Evolutionary conservation across 2,329 filamentous ascomycete genomes (phyloP).

Genomic region (Cladorrhinum sp.): DNA sequence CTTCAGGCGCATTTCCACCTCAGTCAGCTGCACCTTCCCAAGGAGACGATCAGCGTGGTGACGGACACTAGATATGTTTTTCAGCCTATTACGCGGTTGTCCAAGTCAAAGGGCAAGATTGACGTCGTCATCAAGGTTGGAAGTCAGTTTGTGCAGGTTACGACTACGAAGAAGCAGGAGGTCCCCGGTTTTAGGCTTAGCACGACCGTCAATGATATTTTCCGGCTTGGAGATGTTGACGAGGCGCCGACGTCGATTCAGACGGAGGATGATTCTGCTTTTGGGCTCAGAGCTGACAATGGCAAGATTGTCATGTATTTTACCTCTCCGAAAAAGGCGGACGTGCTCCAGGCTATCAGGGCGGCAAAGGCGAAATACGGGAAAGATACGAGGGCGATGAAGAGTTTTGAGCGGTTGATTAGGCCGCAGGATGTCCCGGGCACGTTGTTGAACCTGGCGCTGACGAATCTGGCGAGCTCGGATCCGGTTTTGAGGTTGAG

Average conservation of each 20-base stretch:
- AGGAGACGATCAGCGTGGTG: slow-evolving; percentile 67
- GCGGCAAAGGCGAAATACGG: slow-evolving; percentile 61
- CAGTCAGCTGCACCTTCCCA: slow-evolving; percentile 63
- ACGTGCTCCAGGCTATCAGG: slow-evolving; percentile 62
- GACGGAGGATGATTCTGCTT: slow-evolving; percentile 64
- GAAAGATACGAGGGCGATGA: slow-evolving; percentile 59
- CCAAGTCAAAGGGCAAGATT: slow-evolving; percentile 67
- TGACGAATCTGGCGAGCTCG: slow-evolving; percentile 63
- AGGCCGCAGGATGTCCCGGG: slow-evolving; percentile 69
- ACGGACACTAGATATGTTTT: slow-evolving; percentile 65
- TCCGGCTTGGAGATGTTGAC: slow-evolving; percentile 64
- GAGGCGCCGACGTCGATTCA: slow-evolving; percentile 63
- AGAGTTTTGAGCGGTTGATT: slow-evolving; percentile 62
- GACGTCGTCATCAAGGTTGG: slow-evolving; percentile 68
- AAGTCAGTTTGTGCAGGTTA: slow-evolving; percentile 67
- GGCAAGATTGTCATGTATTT: slow-evolving; percentile 72
- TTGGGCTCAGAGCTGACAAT: slow-evolving; percentile 64
- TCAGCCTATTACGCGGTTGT: slow-evolving; percentile 62
- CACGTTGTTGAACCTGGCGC: slow-evolving; percentile 63
- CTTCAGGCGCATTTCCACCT: slow-evolving; percentile 65
- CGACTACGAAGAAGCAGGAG: slow-evolving; percentile 66
- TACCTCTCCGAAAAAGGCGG: slow-evolving; percentile 61
- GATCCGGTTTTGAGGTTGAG: slow-evolving; percentile 59
- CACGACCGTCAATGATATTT: slow-evolving; percentile 67
- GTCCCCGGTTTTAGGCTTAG: slow-evolving; percentile 60